These are phyloP conservation scores for Inga laurina DNA, from an alignment of 306 rosid species.

Conservation along the genomic window DNA sequence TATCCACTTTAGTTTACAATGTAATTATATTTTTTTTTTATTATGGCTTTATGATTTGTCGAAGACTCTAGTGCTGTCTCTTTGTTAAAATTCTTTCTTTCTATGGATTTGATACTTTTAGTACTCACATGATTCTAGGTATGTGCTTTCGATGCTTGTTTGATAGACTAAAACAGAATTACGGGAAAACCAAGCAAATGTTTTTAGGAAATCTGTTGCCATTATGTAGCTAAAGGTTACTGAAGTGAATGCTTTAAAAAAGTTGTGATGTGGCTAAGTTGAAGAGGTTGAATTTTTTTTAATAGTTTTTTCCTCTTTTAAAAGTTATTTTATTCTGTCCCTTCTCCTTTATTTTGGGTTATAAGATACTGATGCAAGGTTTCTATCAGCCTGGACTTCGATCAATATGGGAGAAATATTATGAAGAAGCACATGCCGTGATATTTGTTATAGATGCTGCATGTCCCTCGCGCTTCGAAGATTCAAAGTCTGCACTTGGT, in stretches of 20 bases:
- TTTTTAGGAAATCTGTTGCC: constrained; percentile 19
- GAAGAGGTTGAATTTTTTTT: background rate
- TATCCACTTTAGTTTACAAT: constrained; percentile 14
- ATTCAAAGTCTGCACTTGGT: constrained; percentile 97
- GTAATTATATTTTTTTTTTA: background rate
- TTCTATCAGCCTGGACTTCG: constrained; percentile 88
- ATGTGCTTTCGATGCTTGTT: background rate
- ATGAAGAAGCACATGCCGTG: constrained; percentile 97
- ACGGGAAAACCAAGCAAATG: constrained; percentile 15
- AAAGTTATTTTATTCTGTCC: constrained; percentile 15
- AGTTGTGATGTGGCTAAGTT: background rate
- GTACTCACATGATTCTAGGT: background rate
- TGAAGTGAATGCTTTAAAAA: background rate
- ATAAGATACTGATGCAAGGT: constrained; percentile 35
- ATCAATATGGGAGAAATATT: constrained; percentile 98
- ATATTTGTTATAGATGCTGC: constrained; percentile 89
- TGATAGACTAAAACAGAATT: background rate
- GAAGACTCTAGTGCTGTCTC: background rate
- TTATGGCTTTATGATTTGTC: constrained; percentile 14
- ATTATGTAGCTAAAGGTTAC: constrained; percentile 19
- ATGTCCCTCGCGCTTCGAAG: constrained; percentile 86
- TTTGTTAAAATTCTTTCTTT: constrained; percentile 22
- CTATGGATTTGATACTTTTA: constrained; percentile 11
- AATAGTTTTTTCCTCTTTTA: background rate
- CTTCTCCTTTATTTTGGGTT: constrained; percentile 1